Evolutionary conservation across 2,329 filamentous ascomycete genomes (phyloP), one percentile per base, ranked within the genome.

Genomic region (Talaromyces rugulosus): DNA sequence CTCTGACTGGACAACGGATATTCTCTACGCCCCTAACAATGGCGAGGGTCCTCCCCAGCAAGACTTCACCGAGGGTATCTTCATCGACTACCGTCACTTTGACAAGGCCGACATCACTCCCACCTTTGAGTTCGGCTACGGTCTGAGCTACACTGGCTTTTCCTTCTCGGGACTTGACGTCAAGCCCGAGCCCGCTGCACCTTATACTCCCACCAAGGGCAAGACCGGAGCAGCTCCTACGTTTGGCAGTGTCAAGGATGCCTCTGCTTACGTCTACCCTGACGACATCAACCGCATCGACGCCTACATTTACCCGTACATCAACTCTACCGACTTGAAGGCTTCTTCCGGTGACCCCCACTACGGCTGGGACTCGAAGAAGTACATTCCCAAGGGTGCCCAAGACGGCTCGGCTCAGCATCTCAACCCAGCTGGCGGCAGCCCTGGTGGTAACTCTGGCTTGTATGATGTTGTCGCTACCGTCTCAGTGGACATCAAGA

Each of bases 121-220:
- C 0, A 79, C 84, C 62, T 88, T 85, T 69, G 85, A 87, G 64
- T 88, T 88, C 62, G 85, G 85, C 31, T 85, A 80, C 67, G 85
- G 85, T 61, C 75, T 88, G 56, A 85, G 82, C 56, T 88, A 88
- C 74, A 87, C 85, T n/a, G 85, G 77, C 3, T 88, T 88, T 71
- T 74, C 76, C 27, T 87, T 85, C 75, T 85, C 84, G n/a, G 74
- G 85, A 70, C 72, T 89, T 33, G 73, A 80, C 16, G 77, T 89
- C 60, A 71, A 72, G 60, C 72, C 72, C 14, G 66, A 81, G 57
- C 66, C 73, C 18, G 80, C 79, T 8, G 71, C 75, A n/a, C 68
- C 77, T 18, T 88, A 88, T 72, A 76, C 68, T 1, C 81, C 85
- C 0, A 80, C 81, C 1, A 79, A 73, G 6, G 86, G 85, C 59